Conservation (phyloP, 1,139 yeast genomes). For the Geotrichum reessii region DNA sequence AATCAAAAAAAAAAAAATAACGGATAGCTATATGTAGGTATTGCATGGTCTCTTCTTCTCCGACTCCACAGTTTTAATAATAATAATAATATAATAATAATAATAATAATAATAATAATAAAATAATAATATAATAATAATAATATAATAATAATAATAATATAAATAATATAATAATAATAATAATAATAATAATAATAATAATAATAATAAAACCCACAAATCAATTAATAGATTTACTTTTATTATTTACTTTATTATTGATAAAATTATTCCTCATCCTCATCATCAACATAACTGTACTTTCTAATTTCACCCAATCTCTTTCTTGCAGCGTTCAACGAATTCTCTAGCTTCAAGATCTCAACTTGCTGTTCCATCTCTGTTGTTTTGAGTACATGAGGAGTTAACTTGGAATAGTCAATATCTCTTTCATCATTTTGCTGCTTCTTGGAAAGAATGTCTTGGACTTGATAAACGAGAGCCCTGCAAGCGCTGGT, state of each 20-base stretch:
- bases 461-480: slow-evolving; percentile 64
- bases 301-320: slow-evolving; percentile 80
- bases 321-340: slow-evolving; percentile 68
- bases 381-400: slow-evolving; percentile 79
- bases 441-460: slow-evolving; percentile 41
- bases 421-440: slow-evolving; percentile 48
- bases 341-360: slow-evolving; percentile 70
- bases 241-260: background rate
- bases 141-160: too few relatives aligned
- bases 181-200: too few relatives aligned
- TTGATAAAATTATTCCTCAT: too few relatives aligned
- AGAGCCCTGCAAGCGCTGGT: slow-evolving; percentile 68
- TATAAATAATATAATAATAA: too few relatives aligned
- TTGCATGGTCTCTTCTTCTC: too few relatives aligned
- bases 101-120: too few relatives aligned
- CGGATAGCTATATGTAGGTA: too few relatives aligned
- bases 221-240: background rate
- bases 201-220: background rate
- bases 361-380: slow-evolving; percentile 95
- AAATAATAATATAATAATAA: too few relatives aligned
- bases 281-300: slow-evolving; percentile 61
- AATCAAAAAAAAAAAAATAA: background rate
- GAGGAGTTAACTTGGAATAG: slow-evolving; percentile 62
- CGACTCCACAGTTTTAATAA: too few relatives aligned
- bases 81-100: too few relatives aligned